Base-by-base conservation (phyloP, 75 land plant genomes). In the Isoetes taiwanensis region DNA sequence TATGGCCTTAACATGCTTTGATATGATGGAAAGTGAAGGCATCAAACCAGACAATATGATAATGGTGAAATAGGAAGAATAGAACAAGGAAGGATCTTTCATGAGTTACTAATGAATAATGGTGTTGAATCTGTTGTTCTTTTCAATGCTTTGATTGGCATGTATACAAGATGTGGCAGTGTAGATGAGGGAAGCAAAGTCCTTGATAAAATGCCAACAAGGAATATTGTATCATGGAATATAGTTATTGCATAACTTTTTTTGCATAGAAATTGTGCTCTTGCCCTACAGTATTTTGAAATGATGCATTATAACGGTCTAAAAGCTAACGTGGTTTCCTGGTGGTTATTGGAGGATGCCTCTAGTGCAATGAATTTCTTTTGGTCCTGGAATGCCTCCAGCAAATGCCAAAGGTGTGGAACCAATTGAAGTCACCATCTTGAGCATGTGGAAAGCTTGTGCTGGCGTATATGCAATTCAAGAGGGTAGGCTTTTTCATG, bases 141-240 rank as follows among this genome's bases (percentile, higher is more conserved):
- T n/a, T n/a, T 69, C 12, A 57, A 53, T 25, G 41, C 58, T 19
- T 14, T 71, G 10, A 52, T 64, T 35, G 56, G 62, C 30, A 66
- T 58, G 61, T 71, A 64, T 59, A 58, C 68, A 6, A 71, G 52
- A 48, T 58, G 59, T 39, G 55, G 62, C 5, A 31, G 20, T n/a
- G n/a, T n/a, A 12, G 32, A 37, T 12, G 32, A 54, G 27, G 67
- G 66, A 43, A 30, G 31, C 14, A 12, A 4, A 11, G 66, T 30
- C 26, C 63, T 69, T 56, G 62, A 58, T 23, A 52, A 30, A 19
- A 48, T 71, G 28, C 28, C 59, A 30, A 62, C 69, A 30, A 71
- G 85, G 54, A 75, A 81, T 58, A 52, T 71, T 3, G 78, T 71
- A 0, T 57, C 81, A 0, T 81, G 85, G 78, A 81, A 72, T 43